Conservation (phyloP, 1,284 basidiomycete species). For the Erythrobasidium hasegawianum region DNA sequence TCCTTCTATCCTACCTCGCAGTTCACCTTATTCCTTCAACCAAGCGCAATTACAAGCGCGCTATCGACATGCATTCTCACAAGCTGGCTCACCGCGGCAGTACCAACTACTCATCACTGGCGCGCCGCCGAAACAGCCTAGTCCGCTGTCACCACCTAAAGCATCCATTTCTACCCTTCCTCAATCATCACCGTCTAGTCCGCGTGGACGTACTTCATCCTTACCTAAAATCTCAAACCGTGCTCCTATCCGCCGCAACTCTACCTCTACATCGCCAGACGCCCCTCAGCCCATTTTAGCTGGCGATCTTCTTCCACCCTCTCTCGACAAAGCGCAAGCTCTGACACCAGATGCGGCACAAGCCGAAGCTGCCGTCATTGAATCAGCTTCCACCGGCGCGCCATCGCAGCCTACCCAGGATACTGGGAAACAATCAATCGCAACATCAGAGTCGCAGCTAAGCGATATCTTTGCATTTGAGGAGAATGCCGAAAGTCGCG, state of each 20-base stretch:
- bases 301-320: neutral
- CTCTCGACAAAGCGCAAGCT: neutral
- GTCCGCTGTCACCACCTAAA: neutral
- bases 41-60: slow-evolving; percentile 30
- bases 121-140: slow-evolving; percentile 1
- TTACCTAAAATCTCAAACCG: neutral
- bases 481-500: too few relatives aligned
- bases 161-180: neutral
- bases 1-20: slow-evolving; percentile 7
- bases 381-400: slow-evolving; percentile 2
- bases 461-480: too few relatives aligned
- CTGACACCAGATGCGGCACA: neutral
- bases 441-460: too few relatives aligned
- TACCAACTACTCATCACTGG: slow-evolving; percentile 10
- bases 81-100: slow-evolving; percentile 19
- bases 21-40: slow-evolving; percentile 30
- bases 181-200: slow-evolving; percentile 18
- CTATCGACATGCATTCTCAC: slow-evolving; percentile 33
- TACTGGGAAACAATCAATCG: too few relatives aligned
- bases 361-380: neutral
- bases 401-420: neutral
- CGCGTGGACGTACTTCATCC: slow-evolving; percentile 3
- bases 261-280: slow-evolving; percentile 10
- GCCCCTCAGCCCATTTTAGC: neutral
- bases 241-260: slow-evolving; percentile 20